phyloP scores from a whole-genome alignment of 2,329 filamentous ascomycete genomes.

The Fusarium sp. region DNA sequence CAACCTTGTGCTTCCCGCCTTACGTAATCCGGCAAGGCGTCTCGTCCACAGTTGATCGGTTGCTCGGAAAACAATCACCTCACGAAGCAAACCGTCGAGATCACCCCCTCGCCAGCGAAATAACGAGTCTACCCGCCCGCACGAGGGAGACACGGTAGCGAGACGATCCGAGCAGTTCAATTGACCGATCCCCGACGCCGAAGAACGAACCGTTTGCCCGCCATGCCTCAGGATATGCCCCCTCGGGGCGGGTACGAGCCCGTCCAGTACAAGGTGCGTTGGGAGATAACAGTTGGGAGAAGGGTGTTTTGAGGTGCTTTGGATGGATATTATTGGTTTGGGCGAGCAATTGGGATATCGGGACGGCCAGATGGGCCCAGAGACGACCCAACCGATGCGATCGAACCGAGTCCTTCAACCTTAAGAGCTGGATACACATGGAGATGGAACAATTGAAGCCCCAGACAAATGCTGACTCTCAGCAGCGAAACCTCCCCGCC shows the following conservation, averaged over 20 bases:
- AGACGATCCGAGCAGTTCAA: constrained; percentile 18
- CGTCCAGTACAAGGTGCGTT: constrained; percentile 92
- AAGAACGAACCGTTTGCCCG: constrained; percentile 52
- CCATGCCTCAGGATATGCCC: constrained; percentile 98
- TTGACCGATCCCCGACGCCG: constrained; percentile 17
- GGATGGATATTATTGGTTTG: not conserved
- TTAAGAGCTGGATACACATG: not conserved
- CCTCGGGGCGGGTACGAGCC: constrained; percentile 93
- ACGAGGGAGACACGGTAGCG: constrained; percentile 24
- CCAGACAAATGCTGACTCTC: constrained; percentile 18
- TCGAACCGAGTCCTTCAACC: not conserved
- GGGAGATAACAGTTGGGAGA: not conserved
- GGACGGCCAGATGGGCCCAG: not conserved
- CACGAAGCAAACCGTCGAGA: constrained; percentile 23
- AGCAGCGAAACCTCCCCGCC: constrained; percentile 88
- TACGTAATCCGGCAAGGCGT: constrained; percentile 40
- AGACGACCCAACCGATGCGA: not conserved
- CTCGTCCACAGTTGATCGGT: constrained; percentile 26
- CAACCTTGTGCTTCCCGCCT: constrained; percentile 15
- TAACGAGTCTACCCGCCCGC: constrained; percentile 9
- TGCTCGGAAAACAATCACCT: constrained; percentile 45
- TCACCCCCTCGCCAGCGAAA: not conserved
- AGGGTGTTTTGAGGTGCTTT: not conserved
- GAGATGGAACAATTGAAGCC: not conserved
- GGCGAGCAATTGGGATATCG: not conserved